phyloP scores from a whole-genome alignment of 2,329 filamentous ascomycete genomes.

The Penicillium sp. region DNA sequence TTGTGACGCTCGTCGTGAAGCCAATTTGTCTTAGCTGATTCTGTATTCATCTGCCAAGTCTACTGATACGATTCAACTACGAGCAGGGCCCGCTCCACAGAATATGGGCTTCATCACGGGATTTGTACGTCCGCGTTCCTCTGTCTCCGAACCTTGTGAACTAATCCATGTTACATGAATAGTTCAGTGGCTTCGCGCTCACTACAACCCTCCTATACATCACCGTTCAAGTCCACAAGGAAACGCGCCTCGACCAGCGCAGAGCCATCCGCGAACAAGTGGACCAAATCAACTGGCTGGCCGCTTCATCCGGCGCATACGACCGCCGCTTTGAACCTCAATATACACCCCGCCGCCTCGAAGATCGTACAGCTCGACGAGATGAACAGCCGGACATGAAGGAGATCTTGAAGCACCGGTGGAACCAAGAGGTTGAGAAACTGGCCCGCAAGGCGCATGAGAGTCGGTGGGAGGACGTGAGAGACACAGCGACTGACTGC shows the following conservation, averaged over 20 bases:
- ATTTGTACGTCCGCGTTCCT: conserved; percentile 55
- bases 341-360: conserved; percentile 6
- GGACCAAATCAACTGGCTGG: conserved; percentile 39
- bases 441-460: conserved; percentile 62
- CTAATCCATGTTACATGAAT: conserved; percentile 5
- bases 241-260: conserved; percentile 54
- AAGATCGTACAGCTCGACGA: conserved; percentile 6
- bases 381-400: conserved; percentile 47
- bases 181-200: conserved; percentile 72
- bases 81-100: neutral
- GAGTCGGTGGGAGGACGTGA: conserved; percentile 60
- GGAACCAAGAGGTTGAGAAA: conserved; percentile 68
- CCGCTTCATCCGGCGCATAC: conserved; percentile 33
- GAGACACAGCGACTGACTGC: conserved; percentile 44
- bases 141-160: neutral
- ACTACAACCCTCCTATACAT: conserved; percentile 70
- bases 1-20: neutral
- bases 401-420: conserved; percentile 68
- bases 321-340: conserved; percentile 26
- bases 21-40: neutral
- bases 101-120: conserved; percentile 68
- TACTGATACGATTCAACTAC: neutral
- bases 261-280: conserved; percentile 43
- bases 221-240: conserved; percentile 63
- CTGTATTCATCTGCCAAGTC: neutral